phyloP scores from a whole-genome alignment of 805 yeast species.

The Sugiyamaella floridensis region DNA sequence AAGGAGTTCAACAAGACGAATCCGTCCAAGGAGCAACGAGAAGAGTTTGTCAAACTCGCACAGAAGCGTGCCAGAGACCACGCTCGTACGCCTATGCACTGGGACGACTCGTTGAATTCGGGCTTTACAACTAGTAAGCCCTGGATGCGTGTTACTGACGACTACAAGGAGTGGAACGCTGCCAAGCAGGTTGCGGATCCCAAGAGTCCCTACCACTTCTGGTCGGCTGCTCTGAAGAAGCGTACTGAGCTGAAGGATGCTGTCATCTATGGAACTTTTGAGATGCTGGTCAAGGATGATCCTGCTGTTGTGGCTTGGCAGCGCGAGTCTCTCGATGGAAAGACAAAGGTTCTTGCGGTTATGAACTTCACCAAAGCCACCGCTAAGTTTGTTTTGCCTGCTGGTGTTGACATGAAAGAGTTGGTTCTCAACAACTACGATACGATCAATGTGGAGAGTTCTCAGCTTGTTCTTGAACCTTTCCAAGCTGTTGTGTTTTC shows the following conservation, averaged over 20 bases:
- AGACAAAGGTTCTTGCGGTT: slow-evolving; percentile 33
- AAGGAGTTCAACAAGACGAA: slow-evolving; percentile 25
- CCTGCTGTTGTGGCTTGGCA: slow-evolving; percentile 37
- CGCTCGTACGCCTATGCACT: slow-evolving; percentile 52
- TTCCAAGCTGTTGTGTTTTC: slow-evolving; percentile 11
- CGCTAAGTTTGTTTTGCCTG: slow-evolving; percentile 29
- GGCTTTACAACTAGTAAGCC: slow-evolving; percentile 42
- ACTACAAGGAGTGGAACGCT: slow-evolving; percentile 44
- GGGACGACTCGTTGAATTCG: slow-evolving; percentile 39
- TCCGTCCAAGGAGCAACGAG: slow-evolving; percentile 20
- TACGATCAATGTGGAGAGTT: slow-evolving; percentile 2
- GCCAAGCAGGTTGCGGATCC: slow-evolving; percentile 41
- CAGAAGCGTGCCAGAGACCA: slow-evolving; percentile 42
- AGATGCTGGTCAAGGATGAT: slow-evolving; percentile 40
- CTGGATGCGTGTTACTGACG: slow-evolving; percentile 49
- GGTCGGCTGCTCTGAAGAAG: slow-evolving; percentile 37
- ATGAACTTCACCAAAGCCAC: slow-evolving; percentile 38
- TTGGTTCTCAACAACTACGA: slow-evolving; percentile 10
- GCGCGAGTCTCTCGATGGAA: slow-evolving; percentile 29
- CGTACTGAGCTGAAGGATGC: slow-evolving; percentile 42
- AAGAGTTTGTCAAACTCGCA: slow-evolving; percentile 3
- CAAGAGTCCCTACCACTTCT: slow-evolving; percentile 41
- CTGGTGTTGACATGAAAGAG: slow-evolving; percentile 18
- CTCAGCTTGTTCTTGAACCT: slow-evolving; percentile 5
- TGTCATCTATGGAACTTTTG: slow-evolving; percentile 42